These are phyloP conservation scores for Colletotrichum graminicola DNA, from an alignment of 2,329 filamentous ascomycete species.

Conservation along the genomic window DNA sequence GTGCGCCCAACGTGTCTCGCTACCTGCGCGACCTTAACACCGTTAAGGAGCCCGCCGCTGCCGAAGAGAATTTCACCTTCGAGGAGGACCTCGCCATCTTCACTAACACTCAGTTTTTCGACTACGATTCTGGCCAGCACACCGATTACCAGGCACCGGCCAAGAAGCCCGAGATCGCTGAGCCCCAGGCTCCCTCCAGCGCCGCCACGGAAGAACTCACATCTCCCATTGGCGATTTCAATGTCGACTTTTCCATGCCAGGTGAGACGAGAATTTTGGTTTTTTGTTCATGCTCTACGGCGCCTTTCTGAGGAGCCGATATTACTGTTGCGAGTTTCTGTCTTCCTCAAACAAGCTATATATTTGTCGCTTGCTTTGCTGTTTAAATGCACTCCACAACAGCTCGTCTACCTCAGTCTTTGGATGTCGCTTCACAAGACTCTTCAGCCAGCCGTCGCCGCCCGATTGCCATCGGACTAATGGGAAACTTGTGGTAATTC, in stretches of 20 bases:
- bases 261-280: slow-evolving; percentile 54
- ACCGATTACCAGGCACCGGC: slow-evolving; percentile 67
- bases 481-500: slow-evolving; percentile 2
- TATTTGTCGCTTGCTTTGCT: not conserved
- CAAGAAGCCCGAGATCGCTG: slow-evolving; percentile 56
- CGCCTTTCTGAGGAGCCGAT: not conserved
- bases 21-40: slow-evolving; percentile 90
- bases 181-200: slow-evolving; percentile 46
- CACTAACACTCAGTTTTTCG: slow-evolving; percentile 85
- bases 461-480: not conserved
- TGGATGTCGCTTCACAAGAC: not conserved
- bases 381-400: not conserved
- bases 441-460: not conserved
- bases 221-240: slow-evolving; percentile 59
- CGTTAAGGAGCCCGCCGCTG: slow-evolving; percentile 68
- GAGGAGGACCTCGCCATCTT: slow-evolving; percentile 83
- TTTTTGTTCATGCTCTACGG: slow-evolving; percentile 21
- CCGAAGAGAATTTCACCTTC: slow-evolving; percentile 72
- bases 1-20: slow-evolving; percentile 88
- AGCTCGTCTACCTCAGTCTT: not conserved
- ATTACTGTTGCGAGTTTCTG: not conserved
- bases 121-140: slow-evolving; percentile 77
- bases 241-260: slow-evolving; percentile 62
- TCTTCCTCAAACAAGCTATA: not conserved
- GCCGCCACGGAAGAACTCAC: slow-evolving; percentile 48